These are phyloP conservation scores for Nicotiana knightiana DNA, from an alignment of 257 asterid genomes.

Conservation along the genomic window DNA sequence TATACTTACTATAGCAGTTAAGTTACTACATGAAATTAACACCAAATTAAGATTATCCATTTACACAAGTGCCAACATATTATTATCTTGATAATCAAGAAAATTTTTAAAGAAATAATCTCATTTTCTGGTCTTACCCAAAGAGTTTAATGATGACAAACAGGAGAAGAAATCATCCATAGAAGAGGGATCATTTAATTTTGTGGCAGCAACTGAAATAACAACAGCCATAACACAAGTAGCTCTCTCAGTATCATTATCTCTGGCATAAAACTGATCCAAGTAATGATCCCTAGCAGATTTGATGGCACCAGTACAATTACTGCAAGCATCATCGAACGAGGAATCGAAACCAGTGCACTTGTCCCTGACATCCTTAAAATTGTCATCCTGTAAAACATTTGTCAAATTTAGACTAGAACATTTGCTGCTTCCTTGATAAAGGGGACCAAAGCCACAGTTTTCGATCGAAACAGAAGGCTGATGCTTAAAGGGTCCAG, in stretches of 20 bases:
- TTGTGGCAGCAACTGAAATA: conserved; percentile 39
- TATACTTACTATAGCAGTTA: background rate
- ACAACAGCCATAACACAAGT: conserved; percentile 44
- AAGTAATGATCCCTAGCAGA: conserved; percentile 21
- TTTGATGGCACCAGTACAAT: conserved; percentile 31
- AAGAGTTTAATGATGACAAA: conserved; percentile 41
- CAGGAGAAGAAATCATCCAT: conserved; percentile 45
- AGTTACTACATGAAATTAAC: background rate
- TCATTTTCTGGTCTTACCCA: conserved; percentile 33
- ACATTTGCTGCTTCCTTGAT: conserved; percentile 36
- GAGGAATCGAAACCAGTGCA: conserved; percentile 41
- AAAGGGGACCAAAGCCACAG: conserved; percentile 44
- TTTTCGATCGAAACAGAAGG: conserved; percentile 31
- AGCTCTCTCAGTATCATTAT: conserved; percentile 28
- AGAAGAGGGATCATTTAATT: conserved; percentile 18
- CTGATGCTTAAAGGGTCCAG: conserved; percentile 30
- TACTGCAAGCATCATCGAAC: conserved; percentile 40
- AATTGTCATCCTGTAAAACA: conserved; percentile 5
- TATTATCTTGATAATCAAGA: background rate
- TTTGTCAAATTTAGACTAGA: conserved; percentile 23
- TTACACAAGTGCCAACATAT: background rate
- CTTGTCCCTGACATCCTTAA: conserved; percentile 11
- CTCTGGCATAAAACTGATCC: background rate
- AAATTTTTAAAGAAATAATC: background rate
- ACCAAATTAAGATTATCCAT: background rate